A percentile compares a stretch with the other conserved stretches of the same genome.
Evolutionary conservation across 1,284 basidiomycete species (phyloP).

Genomic region (Cryptococcus depauperatus): DNA sequence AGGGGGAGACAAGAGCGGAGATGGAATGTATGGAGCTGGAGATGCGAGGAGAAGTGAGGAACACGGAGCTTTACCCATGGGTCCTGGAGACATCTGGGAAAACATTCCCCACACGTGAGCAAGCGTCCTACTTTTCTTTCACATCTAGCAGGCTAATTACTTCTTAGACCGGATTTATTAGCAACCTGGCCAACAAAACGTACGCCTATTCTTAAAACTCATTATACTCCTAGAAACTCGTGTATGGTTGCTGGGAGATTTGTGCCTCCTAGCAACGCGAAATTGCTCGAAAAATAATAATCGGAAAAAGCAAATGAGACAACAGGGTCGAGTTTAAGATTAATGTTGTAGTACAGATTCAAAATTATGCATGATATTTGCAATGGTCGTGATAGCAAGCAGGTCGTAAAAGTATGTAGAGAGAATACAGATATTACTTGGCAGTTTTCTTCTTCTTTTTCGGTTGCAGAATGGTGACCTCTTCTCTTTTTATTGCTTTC

Average conservation of each 20-base stretch:
- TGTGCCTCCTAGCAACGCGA: constrained; percentile 29
- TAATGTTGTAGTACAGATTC: no score
- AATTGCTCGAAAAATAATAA: no score
- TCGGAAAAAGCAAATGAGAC: no score
- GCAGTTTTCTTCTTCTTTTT: constrained; percentile 40
- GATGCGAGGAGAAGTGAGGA: constrained; percentile 4
- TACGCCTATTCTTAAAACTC: constrained; percentile 82
- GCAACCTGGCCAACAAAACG: constrained; percentile 90
- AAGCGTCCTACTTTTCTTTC: constrained; percentile 38
- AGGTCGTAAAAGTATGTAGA: no score
- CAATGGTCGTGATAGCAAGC: no score
- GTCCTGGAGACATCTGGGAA: constrained; percentile 29
- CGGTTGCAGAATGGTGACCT: constrained; percentile 43
- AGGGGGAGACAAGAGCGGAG: constrained; percentile 52
- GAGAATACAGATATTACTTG: no score
- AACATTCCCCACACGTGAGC: constrained; percentile 31
- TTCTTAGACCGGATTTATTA: constrained; percentile 68
- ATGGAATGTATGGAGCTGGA: constrained; percentile 7
- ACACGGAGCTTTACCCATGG: constrained; percentile 27
- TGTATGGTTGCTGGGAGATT: constrained; percentile 74
- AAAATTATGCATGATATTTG: no score
- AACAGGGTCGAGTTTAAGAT: no score
- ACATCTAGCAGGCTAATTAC: constrained; percentile 2
- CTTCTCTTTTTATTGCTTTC: constrained; percentile 28
- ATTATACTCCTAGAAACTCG: constrained; percentile 90